These are phyloP conservation scores for Arthrobotrys entomopaga DNA, from an alignment of 2,329 filamentous ascomycete species.

Conservation along the genomic window DNA sequence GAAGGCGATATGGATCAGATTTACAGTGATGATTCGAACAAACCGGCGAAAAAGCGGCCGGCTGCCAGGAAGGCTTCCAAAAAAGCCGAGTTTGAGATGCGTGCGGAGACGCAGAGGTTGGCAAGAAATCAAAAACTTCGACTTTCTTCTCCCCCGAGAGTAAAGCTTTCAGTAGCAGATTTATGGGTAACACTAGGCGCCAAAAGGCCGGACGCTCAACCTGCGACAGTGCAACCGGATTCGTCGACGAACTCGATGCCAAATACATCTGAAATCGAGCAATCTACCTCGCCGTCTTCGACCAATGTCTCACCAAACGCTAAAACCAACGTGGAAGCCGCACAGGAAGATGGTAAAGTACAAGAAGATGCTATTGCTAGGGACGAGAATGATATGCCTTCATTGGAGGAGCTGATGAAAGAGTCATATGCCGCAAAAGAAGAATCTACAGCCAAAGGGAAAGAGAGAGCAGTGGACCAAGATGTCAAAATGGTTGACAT, in stretches of 20 bases:
- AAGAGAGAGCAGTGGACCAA: slow-evolving; percentile 47
- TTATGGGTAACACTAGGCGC: slow-evolving; percentile 33
- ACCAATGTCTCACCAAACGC: slow-evolving; percentile 17
- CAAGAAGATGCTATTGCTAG: neutral
- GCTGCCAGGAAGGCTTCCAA: slow-evolving; percentile 88
- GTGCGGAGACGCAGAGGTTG: slow-evolving; percentile 90
- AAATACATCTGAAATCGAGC: slow-evolving; percentile 35
- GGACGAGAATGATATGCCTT: slow-evolving; percentile 28
- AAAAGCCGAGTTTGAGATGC: slow-evolving; percentile 94
- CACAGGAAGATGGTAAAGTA: slow-evolving; percentile 8
- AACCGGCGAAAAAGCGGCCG: slow-evolving; percentile 65
- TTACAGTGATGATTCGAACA: slow-evolving; percentile 62
- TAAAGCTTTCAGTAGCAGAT: slow-evolving; percentile 71
- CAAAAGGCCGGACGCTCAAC: slow-evolving; percentile 2
- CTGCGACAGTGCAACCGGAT: slow-evolving; percentile 13
- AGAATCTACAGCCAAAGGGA: slow-evolving; percentile 54
- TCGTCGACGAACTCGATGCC: slow-evolving; percentile 26
- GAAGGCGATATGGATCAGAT: slow-evolving; percentile 60
- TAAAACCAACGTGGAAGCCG: neutral
- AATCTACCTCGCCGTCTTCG: slow-evolving; percentile 39
- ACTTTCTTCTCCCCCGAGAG: slow-evolving; percentile 88
- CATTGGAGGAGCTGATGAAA: slow-evolving; percentile 32
- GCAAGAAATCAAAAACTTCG: slow-evolving; percentile 88
- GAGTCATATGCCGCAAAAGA: slow-evolving; percentile 35
- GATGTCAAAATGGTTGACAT: slow-evolving; percentile 40